Percentiles rank a stretch among this genome's conserved stretches.
These are phyloP conservation scores for Toxicodendron radicans DNA, from an alignment of 345 rosid genomes.

Conservation along the genomic window DNA sequence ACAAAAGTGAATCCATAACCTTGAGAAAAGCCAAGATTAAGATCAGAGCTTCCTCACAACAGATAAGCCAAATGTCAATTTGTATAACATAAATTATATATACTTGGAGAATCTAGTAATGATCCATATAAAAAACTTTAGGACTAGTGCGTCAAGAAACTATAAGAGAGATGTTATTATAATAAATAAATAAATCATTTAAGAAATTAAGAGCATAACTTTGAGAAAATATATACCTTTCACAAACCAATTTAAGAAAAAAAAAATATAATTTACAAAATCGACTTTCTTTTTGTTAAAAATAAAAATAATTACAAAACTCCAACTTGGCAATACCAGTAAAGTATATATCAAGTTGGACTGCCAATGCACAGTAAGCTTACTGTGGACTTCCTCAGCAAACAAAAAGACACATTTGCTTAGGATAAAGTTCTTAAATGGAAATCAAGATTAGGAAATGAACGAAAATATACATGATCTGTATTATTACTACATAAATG, in stretches of 20 bases:
- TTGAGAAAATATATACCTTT: neutral
- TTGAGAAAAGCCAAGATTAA: constrained; percentile 39
- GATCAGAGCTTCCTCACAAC: constrained; percentile 28
- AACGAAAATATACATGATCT: neutral
- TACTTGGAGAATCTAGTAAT: neutral
- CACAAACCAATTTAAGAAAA: neutral
- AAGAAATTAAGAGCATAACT: neutral
- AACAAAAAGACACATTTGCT: neutral
- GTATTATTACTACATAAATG: neutral
- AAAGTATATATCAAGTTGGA: neutral
- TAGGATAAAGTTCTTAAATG: neutral
- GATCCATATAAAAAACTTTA: neutral
- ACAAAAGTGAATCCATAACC: constrained; percentile 95
- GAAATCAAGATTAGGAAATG: neutral
- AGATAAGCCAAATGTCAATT: constrained; percentile 13
- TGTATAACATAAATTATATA: neutral
- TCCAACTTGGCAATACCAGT: neutral
- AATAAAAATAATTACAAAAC: neutral
- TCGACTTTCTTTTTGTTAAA: neutral
- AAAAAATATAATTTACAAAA: neutral
- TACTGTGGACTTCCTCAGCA: neutral
- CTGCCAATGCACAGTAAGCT: neutral
- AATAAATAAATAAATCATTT: neutral
- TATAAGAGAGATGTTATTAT: neutral
- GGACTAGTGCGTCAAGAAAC: neutral